Conservation (phyloP, 345 rosid species). For the Laguncularia racemosa region DNA sequence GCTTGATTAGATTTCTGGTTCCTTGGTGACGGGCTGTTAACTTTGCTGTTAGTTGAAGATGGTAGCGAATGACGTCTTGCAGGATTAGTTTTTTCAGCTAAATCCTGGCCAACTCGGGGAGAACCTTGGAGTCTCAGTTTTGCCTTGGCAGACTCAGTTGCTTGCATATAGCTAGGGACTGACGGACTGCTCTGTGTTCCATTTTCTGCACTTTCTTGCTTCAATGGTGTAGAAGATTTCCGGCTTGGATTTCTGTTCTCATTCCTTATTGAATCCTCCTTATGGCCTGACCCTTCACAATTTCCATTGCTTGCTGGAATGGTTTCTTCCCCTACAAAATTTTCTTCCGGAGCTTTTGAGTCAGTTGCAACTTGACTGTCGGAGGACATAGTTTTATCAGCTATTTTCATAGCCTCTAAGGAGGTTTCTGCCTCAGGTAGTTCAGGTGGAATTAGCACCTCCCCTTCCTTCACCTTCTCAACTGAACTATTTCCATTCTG, state of each 20-base stretch:
- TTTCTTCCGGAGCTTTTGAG: conserved; percentile 27
- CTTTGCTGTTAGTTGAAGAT: conserved; percentile 50
- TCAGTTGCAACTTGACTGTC: conserved; percentile 28
- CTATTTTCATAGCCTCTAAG: conserved; percentile 28
- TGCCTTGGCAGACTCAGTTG: conserved; percentile 89
- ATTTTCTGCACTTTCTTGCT: conserved; percentile 61
- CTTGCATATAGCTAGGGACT: conserved; percentile 89
- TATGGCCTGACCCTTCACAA: conserved; percentile 25
- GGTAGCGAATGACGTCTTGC: conserved; percentile 75
- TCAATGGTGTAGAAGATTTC: conserved; percentile 36
- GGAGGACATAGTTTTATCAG: conserved; percentile 24
- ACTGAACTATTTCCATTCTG: conserved; percentile 19
- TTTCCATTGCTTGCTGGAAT: conserved; percentile 36
- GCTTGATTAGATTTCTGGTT: conserved; percentile 43
- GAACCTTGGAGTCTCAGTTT: conserved; percentile 79
- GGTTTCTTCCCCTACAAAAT: conserved; percentile 28
- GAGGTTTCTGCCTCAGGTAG: conserved; percentile 15
- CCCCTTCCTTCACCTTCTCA: conserved; percentile 26
- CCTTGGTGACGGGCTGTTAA: conserved; percentile 74
- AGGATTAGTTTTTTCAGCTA: conserved; percentile 41
- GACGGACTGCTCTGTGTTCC: conserved; percentile 52
- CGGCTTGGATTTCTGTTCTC: conserved; percentile 43
- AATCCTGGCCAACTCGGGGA: conserved; percentile 53
- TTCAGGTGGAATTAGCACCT: conserved; percentile 8
- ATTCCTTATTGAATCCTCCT: conserved; percentile 37